phyloP scores from a whole-genome alignment of 2,329 filamentous ascomycete genomes.

The Verticillium zaregamsianum region DNA sequence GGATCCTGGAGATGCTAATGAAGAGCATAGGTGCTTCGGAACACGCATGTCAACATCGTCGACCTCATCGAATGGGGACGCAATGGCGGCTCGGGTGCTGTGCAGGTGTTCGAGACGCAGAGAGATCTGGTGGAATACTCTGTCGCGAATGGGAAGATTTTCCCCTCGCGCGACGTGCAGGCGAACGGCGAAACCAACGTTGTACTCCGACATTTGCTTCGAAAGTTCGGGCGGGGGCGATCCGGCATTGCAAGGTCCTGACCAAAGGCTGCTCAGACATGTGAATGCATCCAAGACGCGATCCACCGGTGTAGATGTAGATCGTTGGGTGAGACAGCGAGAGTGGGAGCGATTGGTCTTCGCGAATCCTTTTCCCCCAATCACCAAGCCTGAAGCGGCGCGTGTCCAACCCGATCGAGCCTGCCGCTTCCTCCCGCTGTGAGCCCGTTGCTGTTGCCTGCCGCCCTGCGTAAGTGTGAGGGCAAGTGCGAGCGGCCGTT shows the following conservation, averaged over 20 bases:
- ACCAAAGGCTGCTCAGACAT: neutral
- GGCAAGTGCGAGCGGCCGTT: neutral
- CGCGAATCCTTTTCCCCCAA: neutral
- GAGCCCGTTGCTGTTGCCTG: neutral
- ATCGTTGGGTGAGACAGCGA: neutral
- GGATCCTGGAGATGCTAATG: neutral
- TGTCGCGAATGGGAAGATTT: neutral
- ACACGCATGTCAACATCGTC: slow-evolving; percentile 6
- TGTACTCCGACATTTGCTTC: neutral
- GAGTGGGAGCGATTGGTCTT: neutral
- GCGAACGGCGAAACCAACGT: neutral
- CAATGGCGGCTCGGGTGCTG: slow-evolving; percentile 6
- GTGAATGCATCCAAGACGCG: neutral
- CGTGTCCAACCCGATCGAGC: neutral
- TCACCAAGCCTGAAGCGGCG: neutral
- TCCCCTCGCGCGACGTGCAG: neutral
- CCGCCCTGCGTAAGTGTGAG: neutral
- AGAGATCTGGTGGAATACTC: neutral
- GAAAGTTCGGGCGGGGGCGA: neutral
- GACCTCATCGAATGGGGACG: slow-evolving; percentile 8
- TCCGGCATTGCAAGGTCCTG: neutral
- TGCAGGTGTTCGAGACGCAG: slow-evolving; percentile 2
- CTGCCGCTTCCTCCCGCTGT: neutral
- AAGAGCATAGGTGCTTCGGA: slow-evolving; percentile 1
- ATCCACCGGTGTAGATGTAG: neutral